These are phyloP conservation scores for Stylosanthes scabra DNA, from an alignment of 331 rosid species.

Conservation along the genomic window DNA sequence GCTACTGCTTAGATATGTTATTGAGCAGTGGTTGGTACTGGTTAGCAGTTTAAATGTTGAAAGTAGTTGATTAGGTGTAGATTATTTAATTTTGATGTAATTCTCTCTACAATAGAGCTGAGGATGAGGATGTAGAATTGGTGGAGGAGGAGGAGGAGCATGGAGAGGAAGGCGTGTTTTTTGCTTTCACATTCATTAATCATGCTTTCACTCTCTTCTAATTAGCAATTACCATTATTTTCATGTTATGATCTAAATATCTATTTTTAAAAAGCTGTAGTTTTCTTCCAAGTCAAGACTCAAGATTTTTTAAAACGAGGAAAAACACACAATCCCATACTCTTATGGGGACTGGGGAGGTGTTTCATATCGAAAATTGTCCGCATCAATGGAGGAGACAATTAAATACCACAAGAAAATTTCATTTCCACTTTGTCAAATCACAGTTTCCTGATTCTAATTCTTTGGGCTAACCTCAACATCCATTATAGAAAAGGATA, in stretches of 20 bases:
- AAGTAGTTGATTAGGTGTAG: no score
- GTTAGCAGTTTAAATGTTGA: no score
- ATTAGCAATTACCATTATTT: background rate
- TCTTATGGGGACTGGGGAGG: background rate
- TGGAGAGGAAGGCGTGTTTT: constrained; percentile 46
- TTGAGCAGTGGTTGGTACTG: no score
- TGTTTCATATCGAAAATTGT: background rate
- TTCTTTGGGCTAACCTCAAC: constrained; percentile 21
- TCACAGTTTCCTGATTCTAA: background rate
- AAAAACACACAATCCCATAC: background rate
- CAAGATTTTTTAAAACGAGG: background rate
- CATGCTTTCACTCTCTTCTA: no score
- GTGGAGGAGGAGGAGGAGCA: constrained; percentile 69
- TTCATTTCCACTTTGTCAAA: constrained; percentile 38
- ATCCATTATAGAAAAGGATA: constrained; percentile 28
- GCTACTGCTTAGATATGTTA: no score
- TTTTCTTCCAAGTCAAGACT: background rate
- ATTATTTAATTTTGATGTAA: no score
- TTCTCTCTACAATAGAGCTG: no score
- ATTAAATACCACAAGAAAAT: constrained; percentile 29
- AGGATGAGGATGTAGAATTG: constrained; percentile 75
- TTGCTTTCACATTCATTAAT: background rate
- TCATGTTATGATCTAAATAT: no score
- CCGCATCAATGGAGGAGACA: background rate
- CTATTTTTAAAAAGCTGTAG: background rate